Conservation (phyloP, 768 basidiomycete genomes). For the Pholiota molesta region DNA sequence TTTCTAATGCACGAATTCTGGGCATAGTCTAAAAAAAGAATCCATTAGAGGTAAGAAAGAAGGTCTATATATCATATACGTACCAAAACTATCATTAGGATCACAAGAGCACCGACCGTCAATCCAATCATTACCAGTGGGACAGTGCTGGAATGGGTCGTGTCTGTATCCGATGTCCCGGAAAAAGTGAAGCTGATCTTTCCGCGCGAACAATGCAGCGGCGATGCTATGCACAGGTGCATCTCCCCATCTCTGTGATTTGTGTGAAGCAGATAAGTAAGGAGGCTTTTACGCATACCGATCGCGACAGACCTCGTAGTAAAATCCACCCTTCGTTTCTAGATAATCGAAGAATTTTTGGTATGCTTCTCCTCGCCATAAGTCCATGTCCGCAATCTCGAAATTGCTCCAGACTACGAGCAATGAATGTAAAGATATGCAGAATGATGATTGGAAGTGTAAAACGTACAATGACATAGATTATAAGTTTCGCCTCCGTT, state of each 20-base stretch:
- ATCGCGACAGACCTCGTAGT: conserved; percentile 72
- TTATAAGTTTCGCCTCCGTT: conserved; percentile 68
- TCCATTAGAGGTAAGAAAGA: not conserved
- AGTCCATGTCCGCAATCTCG: conserved; percentile 88
- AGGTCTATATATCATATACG: conserved; percentile 22
- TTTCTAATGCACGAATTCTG: conserved; percentile 41
- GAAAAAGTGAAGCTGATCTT: conserved; percentile 83
- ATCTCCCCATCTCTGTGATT: conserved; percentile 74
- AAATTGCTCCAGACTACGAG: conserved; percentile 84
- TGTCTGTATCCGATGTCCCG: conserved; percentile 85
- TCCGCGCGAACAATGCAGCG: conserved; percentile 72
- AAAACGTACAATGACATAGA: conserved; percentile 62
- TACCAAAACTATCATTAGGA: conserved; percentile 70
- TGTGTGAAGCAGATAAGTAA: not conserved
- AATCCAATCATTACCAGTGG: conserved; percentile 55
- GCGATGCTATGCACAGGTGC: conserved; percentile 80
- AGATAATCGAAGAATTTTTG: conserved; percentile 81
- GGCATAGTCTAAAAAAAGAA: conserved; percentile 37
- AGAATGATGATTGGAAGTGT: not conserved
- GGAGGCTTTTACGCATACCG: not conserved
- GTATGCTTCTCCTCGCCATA: conserved; percentile 88
- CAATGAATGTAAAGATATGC: not conserved
- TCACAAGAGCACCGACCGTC: conserved; percentile 75
- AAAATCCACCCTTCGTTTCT: conserved; percentile 85
- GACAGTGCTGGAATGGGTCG: conserved; percentile 79